Conservation (phyloP, 495 filamentous ascomycete genomes). For the Lasiosphaeris hirsuta region DNA sequence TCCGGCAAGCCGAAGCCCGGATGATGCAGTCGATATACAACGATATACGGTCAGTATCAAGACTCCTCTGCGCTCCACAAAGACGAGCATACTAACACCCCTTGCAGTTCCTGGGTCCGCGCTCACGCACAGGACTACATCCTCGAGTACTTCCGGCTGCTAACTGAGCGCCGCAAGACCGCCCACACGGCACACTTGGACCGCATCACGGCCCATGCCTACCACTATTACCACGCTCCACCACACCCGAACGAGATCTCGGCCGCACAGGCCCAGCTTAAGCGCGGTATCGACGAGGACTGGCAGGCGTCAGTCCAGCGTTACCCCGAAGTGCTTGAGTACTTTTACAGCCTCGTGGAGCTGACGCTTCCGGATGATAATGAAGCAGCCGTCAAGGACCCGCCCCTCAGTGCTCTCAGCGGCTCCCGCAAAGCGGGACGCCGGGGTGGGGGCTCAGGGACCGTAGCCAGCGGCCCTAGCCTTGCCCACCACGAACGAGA, state of each 20-base stretch:
- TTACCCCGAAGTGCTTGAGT: conserved; percentile 72
- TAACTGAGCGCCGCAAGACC: conserved; percentile 58
- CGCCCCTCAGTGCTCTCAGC: conserved; percentile 51
- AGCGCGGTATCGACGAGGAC: conserved; percentile 69
- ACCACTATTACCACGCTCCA: conserved; percentile 53
- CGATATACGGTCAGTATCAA: conserved; percentile 56
- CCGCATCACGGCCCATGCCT: conserved; percentile 54
- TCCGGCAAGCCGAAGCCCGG: conserved; percentile 61
- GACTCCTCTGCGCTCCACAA: background rate
- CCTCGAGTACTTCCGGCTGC: conserved; percentile 61
- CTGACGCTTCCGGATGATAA: conserved; percentile 55
- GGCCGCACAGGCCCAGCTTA: conserved; percentile 56
- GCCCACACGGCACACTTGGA: conserved; percentile 53
- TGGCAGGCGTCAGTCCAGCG: conserved; percentile 65
- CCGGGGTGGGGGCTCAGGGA: conserved; percentile 23
- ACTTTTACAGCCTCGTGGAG: conserved; percentile 65
- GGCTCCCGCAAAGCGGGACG: conserved; percentile 39
- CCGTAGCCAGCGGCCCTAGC: conserved; percentile 34
- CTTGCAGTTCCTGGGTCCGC: conserved; percentile 61
- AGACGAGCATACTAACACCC: conserved; percentile 22
- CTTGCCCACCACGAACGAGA: conserved; percentile 28
- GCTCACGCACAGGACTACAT: conserved; percentile 67
- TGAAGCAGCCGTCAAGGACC: conserved; percentile 52
- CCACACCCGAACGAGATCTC: conserved; percentile 57
- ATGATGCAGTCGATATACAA: conserved; percentile 61